phyloP scores from a whole-genome alignment of 1,139 yeast species.

The Hemisphaericaspora subhashii region DNA sequence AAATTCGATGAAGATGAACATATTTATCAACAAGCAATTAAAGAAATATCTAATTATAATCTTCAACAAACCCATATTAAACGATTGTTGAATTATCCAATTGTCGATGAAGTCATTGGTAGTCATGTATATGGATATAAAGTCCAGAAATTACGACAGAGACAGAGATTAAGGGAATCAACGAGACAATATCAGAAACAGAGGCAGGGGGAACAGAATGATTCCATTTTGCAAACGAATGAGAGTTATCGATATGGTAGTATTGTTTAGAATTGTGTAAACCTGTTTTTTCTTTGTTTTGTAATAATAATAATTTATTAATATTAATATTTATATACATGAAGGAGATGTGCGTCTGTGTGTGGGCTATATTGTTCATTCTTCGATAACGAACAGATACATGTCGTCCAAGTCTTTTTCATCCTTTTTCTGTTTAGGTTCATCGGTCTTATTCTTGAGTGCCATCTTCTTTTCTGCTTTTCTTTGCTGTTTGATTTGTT shows the following conservation, averaged over 20 bases:
- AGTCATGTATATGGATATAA: conserved; percentile 48
- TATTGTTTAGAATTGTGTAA: conserved; percentile 16
- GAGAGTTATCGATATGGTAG: conserved; percentile 27
- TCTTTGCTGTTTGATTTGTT: conserved; percentile 16
- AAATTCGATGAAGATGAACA: conserved; percentile 43
- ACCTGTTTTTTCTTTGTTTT: not conserved
- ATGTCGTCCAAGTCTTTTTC: conserved; percentile 44
- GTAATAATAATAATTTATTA: not conserved
- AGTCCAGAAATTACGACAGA: conserved; percentile 37
- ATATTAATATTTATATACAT: conserved; percentile 8
- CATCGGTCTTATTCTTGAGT: not conserved
- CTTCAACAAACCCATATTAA: conserved; percentile 39
- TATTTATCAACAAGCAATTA: conserved; percentile 33
- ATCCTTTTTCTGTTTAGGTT: conserved; percentile 4
- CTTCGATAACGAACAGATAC: conserved; percentile 44
- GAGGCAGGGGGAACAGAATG: conserved; percentile 5
- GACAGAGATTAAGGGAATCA: conserved; percentile 18
- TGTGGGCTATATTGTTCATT: conserved; percentile 15
- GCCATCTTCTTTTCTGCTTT: conserved; percentile 16
- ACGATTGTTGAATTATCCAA: conserved; percentile 41
- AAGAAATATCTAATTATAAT: conserved; percentile 40
- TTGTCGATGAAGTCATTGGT: conserved; percentile 43
- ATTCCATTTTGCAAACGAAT: conserved; percentile 11
- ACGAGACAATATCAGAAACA: conserved; percentile 19
- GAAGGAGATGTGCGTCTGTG: no score